Evolutionary conservation across 805 yeast genomes (phyloP).

Genomic region (Cyberlindnera petersonii): DNA sequence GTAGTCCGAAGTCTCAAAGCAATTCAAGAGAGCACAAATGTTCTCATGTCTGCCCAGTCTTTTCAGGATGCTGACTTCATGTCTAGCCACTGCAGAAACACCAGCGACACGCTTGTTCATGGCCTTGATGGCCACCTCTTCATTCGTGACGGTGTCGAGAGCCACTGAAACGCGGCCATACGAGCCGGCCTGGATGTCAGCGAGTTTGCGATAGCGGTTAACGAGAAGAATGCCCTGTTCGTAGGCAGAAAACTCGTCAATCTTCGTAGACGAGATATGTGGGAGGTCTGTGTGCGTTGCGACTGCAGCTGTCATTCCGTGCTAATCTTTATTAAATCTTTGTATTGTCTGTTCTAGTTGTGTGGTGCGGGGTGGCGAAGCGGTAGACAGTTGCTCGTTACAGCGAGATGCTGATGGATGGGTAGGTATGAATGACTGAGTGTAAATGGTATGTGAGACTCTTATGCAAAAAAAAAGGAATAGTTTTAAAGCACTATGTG

Average conservation of each 20-base stretch:
- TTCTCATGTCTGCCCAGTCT: conserved; percentile 37
- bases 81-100: conserved; percentile 43
- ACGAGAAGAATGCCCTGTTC: conserved; percentile 37
- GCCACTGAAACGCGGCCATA: conserved; percentile 61
- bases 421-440: background rate
- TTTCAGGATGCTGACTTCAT: conserved; percentile 44
- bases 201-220: conserved; percentile 40
- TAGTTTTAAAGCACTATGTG: too few species aligned
- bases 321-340: too few species aligned
- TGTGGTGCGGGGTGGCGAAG: background rate
- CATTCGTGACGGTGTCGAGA: conserved; percentile 31
- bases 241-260: conserved; percentile 39
- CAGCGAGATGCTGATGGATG: background rate
- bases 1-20: conserved; percentile 49
- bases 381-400: conserved; percentile 1
- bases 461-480: too few species aligned
- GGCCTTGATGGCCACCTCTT: conserved; percentile 51
- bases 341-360: too few species aligned
- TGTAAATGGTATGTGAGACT: conserved; percentile 1
- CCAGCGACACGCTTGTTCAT: conserved; percentile 42
- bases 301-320: conserved; percentile 10
- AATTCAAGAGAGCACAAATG: conserved; percentile 55
- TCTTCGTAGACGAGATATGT: conserved; percentile 9
- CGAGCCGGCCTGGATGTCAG: conserved; percentile 42
- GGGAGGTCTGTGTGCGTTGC: conserved; percentile 3